Evolutionary conservation across 1,139 yeast species (phyloP).

Genomic region (Pichia sp.): DNA sequence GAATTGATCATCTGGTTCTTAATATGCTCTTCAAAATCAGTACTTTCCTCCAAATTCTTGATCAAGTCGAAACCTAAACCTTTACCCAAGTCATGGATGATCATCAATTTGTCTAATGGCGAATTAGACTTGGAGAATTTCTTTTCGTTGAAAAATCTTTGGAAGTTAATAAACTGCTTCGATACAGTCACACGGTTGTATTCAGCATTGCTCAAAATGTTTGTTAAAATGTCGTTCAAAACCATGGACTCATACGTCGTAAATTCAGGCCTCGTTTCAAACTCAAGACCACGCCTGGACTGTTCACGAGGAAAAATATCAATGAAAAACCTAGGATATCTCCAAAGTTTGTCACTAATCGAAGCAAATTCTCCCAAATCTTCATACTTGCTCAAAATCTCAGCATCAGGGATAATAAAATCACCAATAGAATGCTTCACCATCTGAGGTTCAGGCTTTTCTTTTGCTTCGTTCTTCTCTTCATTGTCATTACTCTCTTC

Average conservation of each 20-base stretch:
- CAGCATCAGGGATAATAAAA: slow-evolving; percentile 44
- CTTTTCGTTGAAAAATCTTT: slow-evolving; percentile 63
- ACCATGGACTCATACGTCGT: slow-evolving; percentile 58
- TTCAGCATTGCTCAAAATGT: slow-evolving; percentile 73
- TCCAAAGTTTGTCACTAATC: slow-evolving; percentile 46
- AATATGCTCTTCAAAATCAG: slow-evolving; percentile 32
- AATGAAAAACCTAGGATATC: slow-evolving; percentile 56
- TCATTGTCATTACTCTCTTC: not conserved
- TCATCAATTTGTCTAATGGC: slow-evolving; percentile 63
- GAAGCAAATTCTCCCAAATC: slow-evolving; percentile 29
- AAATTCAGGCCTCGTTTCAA: slow-evolving; percentile 71
- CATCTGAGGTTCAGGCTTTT: not conserved
- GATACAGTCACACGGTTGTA: slow-evolving; percentile 88
- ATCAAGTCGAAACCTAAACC: slow-evolving; percentile 33
- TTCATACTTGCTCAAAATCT: slow-evolving; percentile 34
- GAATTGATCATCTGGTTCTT: slow-evolving; percentile 31
- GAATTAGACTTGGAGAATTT: slow-evolving; percentile 82
- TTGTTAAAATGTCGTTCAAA: slow-evolving; percentile 71
- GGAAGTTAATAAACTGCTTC: slow-evolving; percentile 73
- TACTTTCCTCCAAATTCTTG: slow-evolving; percentile 33
- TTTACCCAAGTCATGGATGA: slow-evolving; percentile 31
- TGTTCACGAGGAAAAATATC: slow-evolving; percentile 54
- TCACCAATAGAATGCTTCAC: slow-evolving; percentile 43
- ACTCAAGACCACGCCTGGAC: slow-evolving; percentile 31
- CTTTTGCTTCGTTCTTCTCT: not conserved